These are phyloP conservation scores for Flammula alnicola DNA, from an alignment of 1,284 basidiomycete species.

Conservation along the genomic window DNA sequence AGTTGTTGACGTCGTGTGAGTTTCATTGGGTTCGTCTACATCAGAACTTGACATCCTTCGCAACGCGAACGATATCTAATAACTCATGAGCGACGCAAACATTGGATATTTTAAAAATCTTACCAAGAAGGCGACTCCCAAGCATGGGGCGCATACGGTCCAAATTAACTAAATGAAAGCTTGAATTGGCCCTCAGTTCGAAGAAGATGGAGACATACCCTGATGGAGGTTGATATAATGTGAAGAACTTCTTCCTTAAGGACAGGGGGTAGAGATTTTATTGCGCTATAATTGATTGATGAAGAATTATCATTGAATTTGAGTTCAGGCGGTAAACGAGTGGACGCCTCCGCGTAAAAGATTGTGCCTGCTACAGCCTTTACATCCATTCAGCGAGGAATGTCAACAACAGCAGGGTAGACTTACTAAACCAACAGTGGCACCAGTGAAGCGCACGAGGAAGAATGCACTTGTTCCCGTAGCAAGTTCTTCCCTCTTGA, in stretches of 20 bases:
- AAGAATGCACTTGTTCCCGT: constrained; percentile 83
- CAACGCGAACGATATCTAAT: constrained; percentile 42
- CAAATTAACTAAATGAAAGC: constrained; percentile 52
- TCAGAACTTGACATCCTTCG: constrained; percentile 38
- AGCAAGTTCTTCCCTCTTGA: constrained; percentile 69
- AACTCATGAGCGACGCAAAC: constrained; percentile 12
- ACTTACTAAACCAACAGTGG: constrained; percentile 75
- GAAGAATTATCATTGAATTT: constrained; percentile 43
- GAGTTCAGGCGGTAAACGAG: constrained; percentile 52
- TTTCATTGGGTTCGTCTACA: constrained; percentile 14
- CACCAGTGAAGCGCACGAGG: constrained; percentile 81
- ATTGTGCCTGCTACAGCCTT: constrained; percentile 78
- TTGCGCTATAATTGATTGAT: constrained; percentile 56
- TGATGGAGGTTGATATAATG: constrained; percentile 57
- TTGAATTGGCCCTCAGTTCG: constrained; percentile 3
- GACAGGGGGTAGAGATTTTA: constrained; percentile 44
- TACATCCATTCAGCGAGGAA: constrained; percentile 6
- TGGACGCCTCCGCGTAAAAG: constrained; percentile 59
- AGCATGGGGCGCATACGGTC: constrained; percentile 62
- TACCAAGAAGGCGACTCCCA: constrained; percentile 58
- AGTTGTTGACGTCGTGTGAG: constrained; percentile 21
- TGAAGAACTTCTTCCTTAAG: constrained; percentile 46
- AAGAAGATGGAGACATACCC: constrained; percentile 39
- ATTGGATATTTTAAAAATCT: constrained; percentile 23
- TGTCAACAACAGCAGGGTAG: constrained; percentile 21